Base-by-base conservation (phyloP, 2,329 filamentous ascomycete genomes). In the Ilyonectria robusta region DNA sequence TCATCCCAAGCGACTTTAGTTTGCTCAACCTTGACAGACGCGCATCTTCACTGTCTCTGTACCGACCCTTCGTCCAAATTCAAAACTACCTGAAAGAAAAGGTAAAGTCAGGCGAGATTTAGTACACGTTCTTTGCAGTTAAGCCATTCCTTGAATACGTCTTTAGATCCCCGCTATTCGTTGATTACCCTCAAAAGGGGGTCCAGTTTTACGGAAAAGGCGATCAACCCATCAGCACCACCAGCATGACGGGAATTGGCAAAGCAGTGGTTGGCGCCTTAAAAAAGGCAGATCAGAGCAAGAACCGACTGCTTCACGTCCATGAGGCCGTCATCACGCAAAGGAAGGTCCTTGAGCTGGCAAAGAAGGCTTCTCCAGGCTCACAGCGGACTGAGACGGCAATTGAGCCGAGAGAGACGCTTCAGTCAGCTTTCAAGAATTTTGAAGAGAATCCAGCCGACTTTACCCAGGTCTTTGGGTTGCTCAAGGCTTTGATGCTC, bases 261-360 rank as follows among this genome's bases (percentile, higher is more conserved):
- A 65, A 65, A 40, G 55, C 62, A 13, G 19, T 65, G 37, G 40
- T 48, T 21, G 48, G 48, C 31, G 48, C 55, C 23, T 26, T 65
- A 15, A 51, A 54, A 13, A 35, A 19, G 23, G 46, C 50, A 6
- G 57, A 50, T n/a, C 29, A 35, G 2, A 65, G 50, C 7, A 65
- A 61, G 57, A 65, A 65, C 31, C 62, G 57, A 33, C 54, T 47
- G 7, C 42, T 65, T 2, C 15, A 37, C 15, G 26, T 65, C 11
- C 56, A 65, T 19, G 62, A 65, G 15, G 6, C 35, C n/a, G 35
- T 65, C 40, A 9, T 65, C 23, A 65, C 46, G n/a, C 62, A 65
- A 35, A 21, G 51, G 23, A 48, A 65, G n/a, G 13, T 60, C 8
- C 44, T 65, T 2, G 62, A 53, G 7, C 17, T 65, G 6, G 57